Base-by-base conservation (phyloP, 495 filamentous ascomycete genomes). In the Aspergillus cristatus region DNA sequence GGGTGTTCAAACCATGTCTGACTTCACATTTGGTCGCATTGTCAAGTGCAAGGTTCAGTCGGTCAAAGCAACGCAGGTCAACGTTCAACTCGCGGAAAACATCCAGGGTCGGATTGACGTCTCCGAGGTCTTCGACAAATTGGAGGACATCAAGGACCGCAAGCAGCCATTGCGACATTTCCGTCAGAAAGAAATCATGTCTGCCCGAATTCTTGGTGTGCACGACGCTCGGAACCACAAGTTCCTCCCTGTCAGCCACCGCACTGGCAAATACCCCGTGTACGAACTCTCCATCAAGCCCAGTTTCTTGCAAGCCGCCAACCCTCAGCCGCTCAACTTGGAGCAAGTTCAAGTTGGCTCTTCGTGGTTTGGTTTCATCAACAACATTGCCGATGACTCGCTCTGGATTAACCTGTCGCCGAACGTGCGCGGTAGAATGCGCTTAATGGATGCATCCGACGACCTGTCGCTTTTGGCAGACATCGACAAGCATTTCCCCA, bases 321-420 rank as follows among this genome's bases (percentile, higher is more conserved):
- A 79, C 32, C 58, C 70, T n/a, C 61, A 71, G 12, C 57, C 76
- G 3, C 61, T 94, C 16, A 78, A 78, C 24, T 60, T 94, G 29
- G 78, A 86, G n/a, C 76, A 85, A 43, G 63, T 97, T 35, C 60
- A 77, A 44, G 64, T 70, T 31, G 89, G 82, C 24, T 79, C 79
- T 8, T 74, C 62, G 0, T 80, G 78, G 62, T 62, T 89, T 34
- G 87, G 77, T 2, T 96, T 89, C 53, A 72, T 98, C 54, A 98
- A 97, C 63, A 95, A 94, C 45, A 60, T 89, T 37, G 68, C 75
- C 11, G 71, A 82, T 24, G 75, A 81, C 37, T 83, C 74, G 45
- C 65, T 91, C 14, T 97, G 89, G 90, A 78, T 90, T 33, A 95
- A 84, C 51, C 57, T 97, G 17, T 84, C 89, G 3, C 88, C 91